Evolutionary conservation across 2,329 filamentous ascomycete genomes (phyloP), one percentile per base, ranked within the genome.

Genomic region (Fusarium gaditjirri): DNA sequence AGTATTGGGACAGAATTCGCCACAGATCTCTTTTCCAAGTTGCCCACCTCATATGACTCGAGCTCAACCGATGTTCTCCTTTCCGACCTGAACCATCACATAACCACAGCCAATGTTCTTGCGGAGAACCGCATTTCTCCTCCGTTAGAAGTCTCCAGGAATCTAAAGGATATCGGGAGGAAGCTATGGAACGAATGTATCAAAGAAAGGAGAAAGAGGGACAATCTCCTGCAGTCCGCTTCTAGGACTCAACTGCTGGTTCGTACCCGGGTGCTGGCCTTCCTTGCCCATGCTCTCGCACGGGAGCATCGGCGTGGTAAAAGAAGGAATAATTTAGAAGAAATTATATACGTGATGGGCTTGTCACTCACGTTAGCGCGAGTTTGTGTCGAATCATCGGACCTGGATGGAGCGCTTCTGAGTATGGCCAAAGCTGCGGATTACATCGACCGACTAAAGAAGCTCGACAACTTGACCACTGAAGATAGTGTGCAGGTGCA

Each of bases 131-230:
- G 42, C 4, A n/a, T 33, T 9, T 7, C 41, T 11, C 52, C 65
- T 38, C 61, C 71, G 3, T 8, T 27, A 21, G 65, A 50, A 12
- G 60, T 29, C n/a, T 64, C 66, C 8, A 76, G 68, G 38, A 84
- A 88, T 9, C 81, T 93, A 6, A 90, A 93, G 67, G 79, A 73
- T 9, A 77, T 84, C 11, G 92, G 89, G 6, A 89, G 87, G 1
- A 82, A 83, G 29, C 81, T 94, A 12, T 94, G 92, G 92, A 94
- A 94, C 71, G 77, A 87, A 10, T 90, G 89, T 43, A 89, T 90
- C 3, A 85, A 87, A 31, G 76, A 89, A 77, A 84, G 55, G 76
- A 79, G 68, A 61, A 79, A 69, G 42, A 72, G 21, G 47, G 70
- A 50, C 17, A 62, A 76, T 31, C 46, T 74, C 27, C 56, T 63